Conservation (phyloP, 306 rosid species). For the Begonia peltatifolia region DNA sequence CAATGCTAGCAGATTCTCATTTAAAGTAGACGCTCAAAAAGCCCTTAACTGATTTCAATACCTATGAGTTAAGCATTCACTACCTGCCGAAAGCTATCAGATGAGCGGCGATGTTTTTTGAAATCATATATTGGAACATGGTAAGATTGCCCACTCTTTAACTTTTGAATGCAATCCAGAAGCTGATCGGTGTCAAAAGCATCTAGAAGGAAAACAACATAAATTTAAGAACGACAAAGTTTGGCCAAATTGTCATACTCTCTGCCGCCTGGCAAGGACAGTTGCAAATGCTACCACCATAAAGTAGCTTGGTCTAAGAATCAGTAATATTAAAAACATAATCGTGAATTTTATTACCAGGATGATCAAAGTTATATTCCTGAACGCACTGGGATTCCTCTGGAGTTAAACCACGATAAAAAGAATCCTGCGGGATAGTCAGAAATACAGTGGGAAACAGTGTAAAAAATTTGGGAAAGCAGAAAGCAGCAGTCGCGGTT, state of each 20-base stretch:
- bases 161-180: slow-evolving; percentile 56
- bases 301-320: not conserved
- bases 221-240: not conserved
- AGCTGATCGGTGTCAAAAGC: slow-evolving; percentile 93
- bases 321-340: no score
- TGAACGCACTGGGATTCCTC: slow-evolving; percentile 61
- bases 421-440: slow-evolving; percentile 67
- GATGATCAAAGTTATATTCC: slow-evolving; percentile 96
- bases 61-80: not conserved
- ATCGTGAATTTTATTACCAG: slow-evolving; percentile 31
- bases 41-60: not conserved
- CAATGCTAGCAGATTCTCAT: no score
- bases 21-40: slow-evolving; percentile 3
- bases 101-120: slow-evolving; percentile 69
- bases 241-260: not conserved
- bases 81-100: slow-evolving; percentile 89
- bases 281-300: not conserved
- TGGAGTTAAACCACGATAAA: slow-evolving; percentile 90
- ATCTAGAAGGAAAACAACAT: slow-evolving; percentile 22
- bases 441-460: slow-evolving; percentile 1
- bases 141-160: slow-evolving; percentile 52
- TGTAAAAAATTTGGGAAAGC: slow-evolving; percentile 1
- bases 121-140: slow-evolving; percentile 90
- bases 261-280: not conserved
- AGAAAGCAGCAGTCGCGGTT: not conserved